A percentile compares a stretch with the other conserved stretches of the same genome.
Evolutionary conservation across 2,329 filamentous ascomycete genomes (phyloP).

Genomic region (Camillea tinctor): DNA sequence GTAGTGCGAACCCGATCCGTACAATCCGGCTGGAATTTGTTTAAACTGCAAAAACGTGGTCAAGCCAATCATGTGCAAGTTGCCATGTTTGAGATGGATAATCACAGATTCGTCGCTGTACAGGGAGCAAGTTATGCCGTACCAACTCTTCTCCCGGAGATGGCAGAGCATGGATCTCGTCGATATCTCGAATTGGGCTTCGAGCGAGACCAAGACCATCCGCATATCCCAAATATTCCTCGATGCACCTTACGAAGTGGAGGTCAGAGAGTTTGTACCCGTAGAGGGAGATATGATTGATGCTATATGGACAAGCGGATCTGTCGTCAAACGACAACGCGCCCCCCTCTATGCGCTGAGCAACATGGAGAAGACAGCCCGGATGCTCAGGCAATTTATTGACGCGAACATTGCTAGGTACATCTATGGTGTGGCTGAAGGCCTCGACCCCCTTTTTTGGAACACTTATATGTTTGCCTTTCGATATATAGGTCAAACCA

Average conservation of each 20-base stretch:
- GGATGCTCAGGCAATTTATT: constrained; percentile 5
- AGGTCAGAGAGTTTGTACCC: constrained; percentile 25
- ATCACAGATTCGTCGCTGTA: constrained; percentile 24
- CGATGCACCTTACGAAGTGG: constrained; percentile 18
- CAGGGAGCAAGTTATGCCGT: constrained; percentile 20
- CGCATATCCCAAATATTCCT: constrained; percentile 18
- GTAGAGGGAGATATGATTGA: constrained; percentile 18
- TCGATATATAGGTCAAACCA: not conserved
- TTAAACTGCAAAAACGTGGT: not conserved
- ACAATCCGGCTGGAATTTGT: not conserved
- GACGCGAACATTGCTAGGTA: constrained; percentile 8
- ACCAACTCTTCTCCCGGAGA: constrained; percentile 18
- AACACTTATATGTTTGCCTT: constrained; percentile 1
- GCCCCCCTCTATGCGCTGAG: not conserved
- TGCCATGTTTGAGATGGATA: constrained; percentile 10
- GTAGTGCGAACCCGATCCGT: not conserved
- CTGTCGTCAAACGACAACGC: not conserved
- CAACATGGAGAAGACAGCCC: not conserved
- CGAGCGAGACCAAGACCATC: constrained; percentile 18
- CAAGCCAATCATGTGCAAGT: not conserved
- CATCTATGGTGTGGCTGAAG: not conserved
- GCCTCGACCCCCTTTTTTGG: not conserved
- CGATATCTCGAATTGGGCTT: constrained; percentile 25
- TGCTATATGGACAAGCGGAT: not conserved
- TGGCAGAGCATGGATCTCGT: constrained; percentile 29